phyloP scores from a whole-genome alignment of 139 green algal species.

The Chlamydomonas sphaeroides region DNA sequence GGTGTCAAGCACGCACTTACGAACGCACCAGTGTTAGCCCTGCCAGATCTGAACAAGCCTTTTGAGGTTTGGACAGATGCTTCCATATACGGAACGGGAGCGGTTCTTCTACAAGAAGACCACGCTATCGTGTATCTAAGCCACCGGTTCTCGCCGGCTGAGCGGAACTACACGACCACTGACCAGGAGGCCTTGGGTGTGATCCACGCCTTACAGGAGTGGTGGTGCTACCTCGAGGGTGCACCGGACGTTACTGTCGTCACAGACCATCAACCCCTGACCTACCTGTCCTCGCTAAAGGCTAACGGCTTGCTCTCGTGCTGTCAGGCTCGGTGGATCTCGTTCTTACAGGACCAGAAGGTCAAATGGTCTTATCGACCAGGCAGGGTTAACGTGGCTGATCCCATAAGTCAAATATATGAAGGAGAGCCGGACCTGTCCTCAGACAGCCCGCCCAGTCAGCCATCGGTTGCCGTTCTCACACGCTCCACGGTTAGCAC shows the following conservation, averaged over 20 bases:
- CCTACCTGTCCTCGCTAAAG: background rate
- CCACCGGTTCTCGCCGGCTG: background rate
- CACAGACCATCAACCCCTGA: background rate
- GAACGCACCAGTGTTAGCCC: slow-evolving; percentile 44
- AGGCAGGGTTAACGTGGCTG: background rate
- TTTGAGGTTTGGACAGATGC: background rate
- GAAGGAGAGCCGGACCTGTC: background rate
- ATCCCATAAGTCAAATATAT: background rate
- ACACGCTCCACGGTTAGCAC: background rate
- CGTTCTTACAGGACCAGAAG: background rate
- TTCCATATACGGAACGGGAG: background rate
- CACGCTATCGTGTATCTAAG: background rate
- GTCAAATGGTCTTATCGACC: background rate
- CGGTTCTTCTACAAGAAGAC: background rate
- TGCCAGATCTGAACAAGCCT: background rate
- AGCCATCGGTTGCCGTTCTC: background rate
- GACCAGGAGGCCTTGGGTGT: background rate
- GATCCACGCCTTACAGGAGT: background rate
- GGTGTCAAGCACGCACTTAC: slow-evolving; percentile 36
- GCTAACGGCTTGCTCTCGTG: background rate
- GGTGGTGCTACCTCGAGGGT: background rate
- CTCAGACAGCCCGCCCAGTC: background rate
- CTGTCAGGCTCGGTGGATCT: slow-evolving; percentile 30
- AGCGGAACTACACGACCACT: slow-evolving; percentile 2
- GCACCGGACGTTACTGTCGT: background rate